Evolutionary conservation across 805 yeast genomes (phyloP), one percentile per base, ranked within the genome.

Genomic region (Yamadazyma sp.): DNA sequence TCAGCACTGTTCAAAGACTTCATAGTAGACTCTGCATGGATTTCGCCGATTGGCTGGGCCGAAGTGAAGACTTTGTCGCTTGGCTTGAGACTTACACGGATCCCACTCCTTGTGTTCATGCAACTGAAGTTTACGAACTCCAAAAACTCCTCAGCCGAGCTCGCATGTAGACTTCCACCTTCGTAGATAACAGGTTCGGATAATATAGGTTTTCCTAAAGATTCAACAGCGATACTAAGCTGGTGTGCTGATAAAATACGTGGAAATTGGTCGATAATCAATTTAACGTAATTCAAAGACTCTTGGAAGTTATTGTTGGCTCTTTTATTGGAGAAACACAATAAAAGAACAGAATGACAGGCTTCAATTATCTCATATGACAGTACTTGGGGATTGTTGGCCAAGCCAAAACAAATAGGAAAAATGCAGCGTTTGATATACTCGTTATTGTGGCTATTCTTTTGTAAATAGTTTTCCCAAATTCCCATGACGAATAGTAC

Each of bases 181-280:
- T 33, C 29, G 28, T 49, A 46, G 1, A n/a, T 18, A 12, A 55
- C 32, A 1, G 66, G 61, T 9, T 43, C 45, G 0, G 64, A 52
- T 35, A 68, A 45, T 14, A 63, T 44, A 34, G 57, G 59, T 42
- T 71, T 67, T 0, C 84, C 77, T 19, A 81, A 57, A 1, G 80
- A 71, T 46, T 72, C 79, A 13, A 78, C 59, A 0, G 85, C 87
- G 14, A 80, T 65, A 16, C 67, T 65, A 14, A 80, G 59, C 51
- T 83, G 91, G 6, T 56, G 52, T 3, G 78, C 59, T 0, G 85
- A 75, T 13, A 84, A 48, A 1, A 67, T 49, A 0, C 43, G 42
- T 0, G 91, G 91, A 49, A 80, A 84, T 42, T 82, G 83, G 2
- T 56, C 45, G 6, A 76, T 50, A 1, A 78, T 62, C 14, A 77